Evolutionary conservation across 495 filamentous ascomycete genomes (phyloP), one percentile per base, ranked within the genome.

Genomic region (Penicillium longicatenatum): DNA sequence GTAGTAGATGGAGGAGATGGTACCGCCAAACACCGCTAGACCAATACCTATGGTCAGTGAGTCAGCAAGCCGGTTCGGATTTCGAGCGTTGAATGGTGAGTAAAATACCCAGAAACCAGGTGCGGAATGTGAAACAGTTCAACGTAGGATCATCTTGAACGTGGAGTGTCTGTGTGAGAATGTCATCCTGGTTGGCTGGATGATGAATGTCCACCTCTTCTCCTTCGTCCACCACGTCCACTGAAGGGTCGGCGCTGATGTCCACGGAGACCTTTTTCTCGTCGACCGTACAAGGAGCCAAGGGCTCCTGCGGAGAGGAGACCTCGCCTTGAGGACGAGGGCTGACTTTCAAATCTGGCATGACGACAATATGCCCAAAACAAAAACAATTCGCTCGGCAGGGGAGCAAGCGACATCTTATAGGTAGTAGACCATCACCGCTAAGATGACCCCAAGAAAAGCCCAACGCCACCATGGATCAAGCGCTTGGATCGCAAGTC

Each of bases 151-250:
- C 47, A 50, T 50, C 47, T 50, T 50, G 24, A 50, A 50, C 24
- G 26, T 50, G 47, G 6, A 50, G 12, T 0, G 47, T 50, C 12
- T 50, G 47, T 33, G 47, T 50, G 16, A 50, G 8, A 16, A 50
- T 50, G 33, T 50, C 47, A 31, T 50, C 47, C 26, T 50, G 24
- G 47, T 50, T 24, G 24, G 47, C 47, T 30, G 47, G 47, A 50
- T 50, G 47, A 30, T 50, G 47, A 17, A 50, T 33, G 16, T 46
- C 43, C 1, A 4, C 47, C n/a, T 49, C 26, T 6, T 17, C 47
- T 1, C 24, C 43, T 2, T n/a, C 43, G 8, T 8, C 16, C 6
- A 31, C 47, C 14, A 17, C n/a, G 20, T 50, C 47, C 14, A 19
- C 20, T 11, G 47, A 50, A 31, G 47, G 20, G 29, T 50, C 47